These are phyloP conservation scores for Pistacia vera DNA, from an alignment of 345 rosid genomes.

Conservation along the genomic window DNA sequence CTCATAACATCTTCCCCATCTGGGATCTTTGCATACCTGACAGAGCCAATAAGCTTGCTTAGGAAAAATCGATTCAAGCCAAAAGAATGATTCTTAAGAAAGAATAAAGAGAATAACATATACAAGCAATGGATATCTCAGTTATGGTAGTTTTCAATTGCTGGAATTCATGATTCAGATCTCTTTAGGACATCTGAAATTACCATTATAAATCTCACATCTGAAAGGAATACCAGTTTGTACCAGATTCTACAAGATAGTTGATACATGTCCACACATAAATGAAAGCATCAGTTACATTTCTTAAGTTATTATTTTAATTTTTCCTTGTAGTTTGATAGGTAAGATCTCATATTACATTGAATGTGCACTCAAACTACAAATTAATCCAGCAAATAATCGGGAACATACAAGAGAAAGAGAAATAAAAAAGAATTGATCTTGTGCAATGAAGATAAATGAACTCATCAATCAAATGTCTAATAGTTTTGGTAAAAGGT, in stretches of 20 bases:
- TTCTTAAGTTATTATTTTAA: background rate
- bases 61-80: conserved; percentile 3
- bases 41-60: conserved; percentile 25
- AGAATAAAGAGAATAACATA: background rate
- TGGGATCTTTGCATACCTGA: conserved; percentile 77
- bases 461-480: too few relatives aligned
- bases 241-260: background rate
- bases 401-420: too few relatives aligned
- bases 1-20: conserved; percentile 94
- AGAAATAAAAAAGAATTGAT: too few relatives aligned
- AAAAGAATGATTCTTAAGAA: background rate
- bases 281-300: background rate
- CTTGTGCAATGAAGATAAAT: too few relatives aligned
- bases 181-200: background rate
- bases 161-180: conserved; percentile 4
- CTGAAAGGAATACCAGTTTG: background rate
- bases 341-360: background rate
- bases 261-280: background rate
- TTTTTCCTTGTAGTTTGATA: background rate
- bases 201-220: background rate
- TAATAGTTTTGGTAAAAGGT: too few relatives aligned
- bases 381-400: background rate
- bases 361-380: background rate
- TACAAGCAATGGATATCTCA: background rate
- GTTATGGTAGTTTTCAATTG: background rate